These are phyloP conservation scores for Cladobotryum protrusum DNA, from an alignment of 2,329 filamentous ascomycete species.

Conservation along the genomic window DNA sequence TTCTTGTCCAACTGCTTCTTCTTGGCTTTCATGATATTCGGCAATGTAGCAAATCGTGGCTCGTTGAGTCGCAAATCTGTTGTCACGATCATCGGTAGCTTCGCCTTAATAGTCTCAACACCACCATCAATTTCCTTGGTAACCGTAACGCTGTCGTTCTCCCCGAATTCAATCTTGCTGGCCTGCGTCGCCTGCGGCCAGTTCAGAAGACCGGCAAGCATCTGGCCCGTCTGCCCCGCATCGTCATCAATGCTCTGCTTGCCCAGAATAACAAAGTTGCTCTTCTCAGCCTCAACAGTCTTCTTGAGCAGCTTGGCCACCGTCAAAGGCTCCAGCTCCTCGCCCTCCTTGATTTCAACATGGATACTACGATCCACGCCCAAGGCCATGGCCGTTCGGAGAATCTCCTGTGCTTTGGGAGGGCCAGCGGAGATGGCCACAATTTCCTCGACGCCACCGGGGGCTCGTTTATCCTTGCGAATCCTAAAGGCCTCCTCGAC, in stretches of 20 bases:
- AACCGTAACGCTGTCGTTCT: constrained; percentile 65
- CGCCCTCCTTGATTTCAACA: constrained; percentile 70
- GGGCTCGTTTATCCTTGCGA: constrained; percentile 73
- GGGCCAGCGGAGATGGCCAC: constrained; percentile 84
- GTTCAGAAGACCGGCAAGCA: constrained; percentile 85
- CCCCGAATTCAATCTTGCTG: constrained; percentile 70
- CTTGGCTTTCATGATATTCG: constrained; percentile 99
- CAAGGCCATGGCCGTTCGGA: constrained; percentile 98
- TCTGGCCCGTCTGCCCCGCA: constrained; percentile 91
- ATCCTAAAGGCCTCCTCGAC: constrained; percentile 94
- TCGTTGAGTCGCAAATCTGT: constrained; percentile 93
- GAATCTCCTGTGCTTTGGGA: constrained; percentile 76
- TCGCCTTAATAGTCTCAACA: constrained; percentile 78
- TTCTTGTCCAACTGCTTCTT: constrained; percentile 98
- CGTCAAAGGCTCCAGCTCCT: constrained; percentile 78
- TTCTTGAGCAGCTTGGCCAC: constrained; percentile 84
- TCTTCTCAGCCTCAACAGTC: constrained; percentile 75
- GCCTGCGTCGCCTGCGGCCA: constrained; percentile 97
- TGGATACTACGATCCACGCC: constrained; percentile 89
- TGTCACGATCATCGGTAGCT: constrained; percentile 88
- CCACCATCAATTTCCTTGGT: constrained; percentile 93
- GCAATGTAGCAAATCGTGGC: constrained; percentile 89
- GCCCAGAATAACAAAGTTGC: constrained; percentile 87
- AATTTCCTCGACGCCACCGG: constrained; percentile 80
- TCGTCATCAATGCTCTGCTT: constrained; percentile 99